Base-by-base conservation (phyloP, 176 grass and related monocot species). In the Oryza brachyantha region DNA sequence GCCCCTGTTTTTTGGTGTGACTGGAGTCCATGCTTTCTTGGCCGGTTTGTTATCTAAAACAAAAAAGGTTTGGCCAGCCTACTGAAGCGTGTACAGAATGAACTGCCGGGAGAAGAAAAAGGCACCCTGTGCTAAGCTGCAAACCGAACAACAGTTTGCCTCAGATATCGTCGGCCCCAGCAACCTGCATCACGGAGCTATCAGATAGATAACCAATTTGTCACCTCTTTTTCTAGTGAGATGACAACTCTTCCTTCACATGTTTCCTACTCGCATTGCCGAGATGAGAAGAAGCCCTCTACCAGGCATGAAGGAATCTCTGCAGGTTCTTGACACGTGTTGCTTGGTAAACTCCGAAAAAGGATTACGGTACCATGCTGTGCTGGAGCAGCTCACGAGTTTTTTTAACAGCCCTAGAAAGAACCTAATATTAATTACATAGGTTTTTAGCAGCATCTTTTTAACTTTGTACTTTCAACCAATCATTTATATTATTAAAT, bases 61-160 rank as follows among this genome's bases (percentile, higher is more conserved):
- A 1, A 57, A 67, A 67, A 24, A 67, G 64, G 67, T 61, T 58
- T 25, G 66, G 65, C 78, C 1, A 42, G n/a, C 65, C 4, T 64
- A 69, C 17, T 32, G 10, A 79, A 36, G 77, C 65, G 35, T 31
- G 24, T 32, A 54, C 78, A 28, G 10, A 71, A 61, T 16, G 54
- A 70, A 72, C 13, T 61, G 55, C 66, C 66, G 14, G 26, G 72
- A 81, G 19, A 22, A 62, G 54, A 9, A 71, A 70, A 46, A 7
- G n/a, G n/a, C 27, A 17, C 41, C 24, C 0, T 1, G 13, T 19
- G 34, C 50, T 60, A 75, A 76, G n/a, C 76, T 68, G 13, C n/a
- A 10, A 10, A 17, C 60, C 37, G 25, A 58, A 28, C 3, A 10
- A 54, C 60, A 71, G 66, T 4, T 4, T 71, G n/a, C 37, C 19